Evolutionary conservation across 2,329 filamentous ascomycete genomes (phyloP).

Genomic region (Drechslerella dactyloides): DNA sequence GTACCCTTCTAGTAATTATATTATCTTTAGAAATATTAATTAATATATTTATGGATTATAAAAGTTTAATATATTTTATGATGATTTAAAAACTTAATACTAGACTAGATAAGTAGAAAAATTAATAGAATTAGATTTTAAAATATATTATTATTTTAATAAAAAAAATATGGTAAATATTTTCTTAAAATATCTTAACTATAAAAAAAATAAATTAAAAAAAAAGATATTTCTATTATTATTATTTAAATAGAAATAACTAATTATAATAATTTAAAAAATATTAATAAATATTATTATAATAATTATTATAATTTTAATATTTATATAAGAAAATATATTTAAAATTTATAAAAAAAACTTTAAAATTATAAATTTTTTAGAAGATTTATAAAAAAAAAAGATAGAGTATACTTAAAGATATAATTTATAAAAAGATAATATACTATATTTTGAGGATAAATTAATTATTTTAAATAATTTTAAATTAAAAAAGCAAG

Average conservation of each 20-base stretch:
- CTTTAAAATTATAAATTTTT: neutral
- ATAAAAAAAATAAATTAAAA: neutral
- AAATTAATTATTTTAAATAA: too few relatives aligned
- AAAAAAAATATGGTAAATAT: slow-evolving; percentile 1
- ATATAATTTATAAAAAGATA: slow-evolving; percentile 6
- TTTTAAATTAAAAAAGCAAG: too few relatives aligned
- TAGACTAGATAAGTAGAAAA: neutral
- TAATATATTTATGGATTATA: slow-evolving; percentile 3
- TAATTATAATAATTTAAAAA: neutral
- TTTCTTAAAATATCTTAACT: neutral
- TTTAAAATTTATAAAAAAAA: too few relatives aligned
- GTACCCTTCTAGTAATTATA: neutral
- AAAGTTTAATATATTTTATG: slow-evolving; percentile 2
- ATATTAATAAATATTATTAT: slow-evolving; percentile 9
- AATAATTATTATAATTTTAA: neutral
- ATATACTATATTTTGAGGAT: neutral
- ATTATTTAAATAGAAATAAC: neutral
- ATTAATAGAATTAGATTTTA: neutral
- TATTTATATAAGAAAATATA: slow-evolving; percentile 8
- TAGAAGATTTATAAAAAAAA: slow-evolving; percentile 1
- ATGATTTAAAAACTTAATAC: neutral
- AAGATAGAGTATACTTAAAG: slow-evolving; percentile 2
- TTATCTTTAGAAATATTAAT: neutral
- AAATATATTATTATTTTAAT: slow-evolving; percentile 4
- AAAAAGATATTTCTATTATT: neutral